Evolutionary conservation across 768 basidiomycete species (phyloP).

Genomic region (Mycena galericulata): DNA sequence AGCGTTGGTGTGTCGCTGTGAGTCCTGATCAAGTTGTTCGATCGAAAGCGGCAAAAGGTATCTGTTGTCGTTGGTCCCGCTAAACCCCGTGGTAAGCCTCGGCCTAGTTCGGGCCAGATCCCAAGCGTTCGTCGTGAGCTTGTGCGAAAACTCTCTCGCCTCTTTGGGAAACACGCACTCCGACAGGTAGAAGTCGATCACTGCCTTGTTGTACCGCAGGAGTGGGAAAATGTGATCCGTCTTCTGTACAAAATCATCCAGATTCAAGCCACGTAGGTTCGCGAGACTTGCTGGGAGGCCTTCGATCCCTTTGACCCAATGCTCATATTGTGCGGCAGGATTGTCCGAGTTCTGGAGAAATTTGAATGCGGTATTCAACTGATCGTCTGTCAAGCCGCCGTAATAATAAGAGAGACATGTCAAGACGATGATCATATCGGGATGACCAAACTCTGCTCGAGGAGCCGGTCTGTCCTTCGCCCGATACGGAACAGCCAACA

Average conservation of each 20-base stretch:
- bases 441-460: slow-evolving; percentile 65
- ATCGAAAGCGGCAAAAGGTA: slow-evolving; percentile 52
- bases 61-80: slow-evolving; percentile 65
- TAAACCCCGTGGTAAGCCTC: slow-evolving; percentile 54
- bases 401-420: slow-evolving; percentile 62
- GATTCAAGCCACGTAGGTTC: slow-evolving; percentile 54
- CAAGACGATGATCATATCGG: slow-evolving; percentile 58
- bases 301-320: slow-evolving; percentile 49
- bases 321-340: slow-evolving; percentile 54
- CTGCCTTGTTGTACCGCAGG: slow-evolving; percentile 51
- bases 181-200: slow-evolving; percentile 61
- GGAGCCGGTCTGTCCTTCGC: slow-evolving; percentile 63
- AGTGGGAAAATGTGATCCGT: slow-evolving; percentile 43
- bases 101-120: too few species aligned
- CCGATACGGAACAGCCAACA: slow-evolving; percentile 65
- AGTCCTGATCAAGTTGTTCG: slow-evolving; percentile 49
- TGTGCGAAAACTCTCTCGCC: slow-evolving; percentile 60
- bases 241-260: slow-evolving; percentile 51
- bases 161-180: slow-evolving; percentile 62
- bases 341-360: slow-evolving; percentile 54
- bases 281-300: slow-evolving; percentile 46
- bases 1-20: slow-evolving; percentile 61
- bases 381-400: slow-evolving; percentile 52
- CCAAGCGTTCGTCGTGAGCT: slow-evolving; percentile 64
- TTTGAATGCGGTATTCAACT: slow-evolving; percentile 52